Conservation (phyloP, 768 basidiomycete species). For the Termitomyces sp. region DNA sequence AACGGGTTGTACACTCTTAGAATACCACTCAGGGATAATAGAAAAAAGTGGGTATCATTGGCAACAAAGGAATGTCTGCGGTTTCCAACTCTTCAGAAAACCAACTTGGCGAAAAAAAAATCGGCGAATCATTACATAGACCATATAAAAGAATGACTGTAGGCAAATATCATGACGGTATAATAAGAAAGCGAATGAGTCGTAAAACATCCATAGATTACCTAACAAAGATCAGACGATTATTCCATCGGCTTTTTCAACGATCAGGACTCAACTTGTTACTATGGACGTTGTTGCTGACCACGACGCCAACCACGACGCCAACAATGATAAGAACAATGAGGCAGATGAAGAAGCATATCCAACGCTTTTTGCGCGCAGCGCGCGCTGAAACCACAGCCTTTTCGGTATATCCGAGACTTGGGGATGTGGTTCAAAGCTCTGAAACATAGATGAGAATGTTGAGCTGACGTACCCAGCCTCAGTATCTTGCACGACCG, state of each 20-base stretch:
- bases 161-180: constrained; percentile 1
- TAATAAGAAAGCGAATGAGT: constrained; percentile 2
- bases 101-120: not conserved
- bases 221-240: not conserved
- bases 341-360: constrained; percentile 79
- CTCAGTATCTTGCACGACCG: constrained; percentile 80
- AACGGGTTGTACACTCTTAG: not conserved
- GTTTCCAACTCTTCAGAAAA: not conserved
- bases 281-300: constrained; percentile 35
- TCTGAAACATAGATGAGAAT: not conserved
- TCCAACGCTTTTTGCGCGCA: constrained; percentile 95
- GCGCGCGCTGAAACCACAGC: constrained; percentile 82
- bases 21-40: not conserved
- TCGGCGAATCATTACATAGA: constrained; percentile 5
- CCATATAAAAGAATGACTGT: constrained; percentile 4
- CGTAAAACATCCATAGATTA: constrained; percentile 2
- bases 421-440: constrained; percentile 23
- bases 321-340: constrained; percentile 63
- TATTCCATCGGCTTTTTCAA: not conserved
- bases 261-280: constrained; percentile 18
- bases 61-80: not conserved
- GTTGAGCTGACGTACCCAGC: constrained; percentile 51
- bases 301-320: constrained; percentile 54
- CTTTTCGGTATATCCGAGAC: constrained; percentile 77
- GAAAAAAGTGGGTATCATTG: constrained; percentile 6